Evolutionary conservation across 2,329 filamentous ascomycete genomes (phyloP), one percentile per base, ranked within the genome.

Genomic region (Xylariaceae sp.): DNA sequence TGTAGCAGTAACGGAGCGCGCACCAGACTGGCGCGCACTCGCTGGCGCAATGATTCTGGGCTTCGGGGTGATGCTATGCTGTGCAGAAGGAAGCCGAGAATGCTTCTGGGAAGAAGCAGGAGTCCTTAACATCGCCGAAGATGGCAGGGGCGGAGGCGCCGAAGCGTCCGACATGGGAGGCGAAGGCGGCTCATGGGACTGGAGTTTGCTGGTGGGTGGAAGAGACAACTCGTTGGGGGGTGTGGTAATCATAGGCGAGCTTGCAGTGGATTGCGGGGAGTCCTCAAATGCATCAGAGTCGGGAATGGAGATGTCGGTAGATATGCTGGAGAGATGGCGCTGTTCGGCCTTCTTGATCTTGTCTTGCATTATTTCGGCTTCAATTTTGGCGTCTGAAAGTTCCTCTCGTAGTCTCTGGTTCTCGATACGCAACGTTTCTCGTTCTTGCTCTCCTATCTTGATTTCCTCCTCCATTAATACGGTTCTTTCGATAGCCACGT

Each of bases 381-480:
- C 94, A 58, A 99, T 90, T 76, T 90, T 95, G 62, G 96, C 80
- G 69, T 99, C 94, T 5, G 89, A 88, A 12, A 97, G 78, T 70
- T 99, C 94, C 66, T 96, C 92, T 37, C 90, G 85, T 57, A 97
- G 75, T 47, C 92, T 82, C 72, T 99, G 94, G 9, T 87, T 84
- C 65, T 97, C 92, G 64, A 99, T 96, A 47, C 94, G 85, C 57
- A 99, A 76, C 7, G 77, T 74, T 71, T 99, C 94, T 66, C 94
- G 84, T 71, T 99, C 94, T 72, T 95, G 88, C 68, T 99, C 94
- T 44, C 90, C 89, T 42, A 84, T 81, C 72, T 87, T 92, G 66
- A 97, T 88, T 71, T 97, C 94, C 70, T 96, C 92, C 69, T 99
- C 94, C 74, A 96, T 82, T 80, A 99, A 84, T 22, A 99, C 94